These are phyloP conservation scores for Rhizomucor pusillus DNA, from an alignment of 371 early-diverging fungal species.

Conservation along the genomic window DNA sequence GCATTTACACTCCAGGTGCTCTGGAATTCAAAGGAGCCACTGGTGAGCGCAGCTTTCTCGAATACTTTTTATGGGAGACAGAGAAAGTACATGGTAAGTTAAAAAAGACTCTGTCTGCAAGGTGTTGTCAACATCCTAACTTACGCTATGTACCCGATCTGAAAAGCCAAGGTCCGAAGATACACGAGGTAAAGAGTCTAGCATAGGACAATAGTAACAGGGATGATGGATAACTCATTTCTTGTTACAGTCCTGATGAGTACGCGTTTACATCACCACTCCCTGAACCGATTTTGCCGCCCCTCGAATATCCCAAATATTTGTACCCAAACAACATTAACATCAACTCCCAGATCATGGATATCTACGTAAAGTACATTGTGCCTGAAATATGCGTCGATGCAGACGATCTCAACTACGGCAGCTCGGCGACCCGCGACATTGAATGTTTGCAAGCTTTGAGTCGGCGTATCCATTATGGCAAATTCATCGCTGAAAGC, in stretches of 20 bases:
- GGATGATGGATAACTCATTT: neutral
- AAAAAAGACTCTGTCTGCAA: neutral
- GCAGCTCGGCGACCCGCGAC: slow-evolving; percentile 89
- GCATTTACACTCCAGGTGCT: slow-evolving; percentile 70
- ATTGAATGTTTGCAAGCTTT: slow-evolving; percentile 91
- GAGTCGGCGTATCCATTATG: slow-evolving; percentile 93
- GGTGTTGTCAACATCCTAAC: too few relatives aligned
- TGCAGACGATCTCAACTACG: slow-evolving; percentile 87
- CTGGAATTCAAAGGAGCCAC: slow-evolving; percentile 66
- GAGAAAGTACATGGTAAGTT: slow-evolving; percentile 86
- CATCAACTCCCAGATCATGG: slow-evolving; percentile 76
- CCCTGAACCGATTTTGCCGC: slow-evolving; percentile 85
- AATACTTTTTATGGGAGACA: slow-evolving; percentile 86
- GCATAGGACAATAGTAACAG: slow-evolving; percentile 1
- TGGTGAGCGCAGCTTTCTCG: slow-evolving; percentile 72
- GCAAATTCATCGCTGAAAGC: slow-evolving; percentile 96
- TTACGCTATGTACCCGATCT: neutral
- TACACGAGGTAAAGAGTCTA: slow-evolving; percentile 54
- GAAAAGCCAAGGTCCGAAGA: slow-evolving; percentile 82
- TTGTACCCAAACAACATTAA: slow-evolving; percentile 79
- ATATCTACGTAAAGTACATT: slow-evolving; percentile 74
- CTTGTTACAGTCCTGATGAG: slow-evolving; percentile 78
- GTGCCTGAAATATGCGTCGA: slow-evolving; percentile 63
- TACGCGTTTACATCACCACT: slow-evolving; percentile 88
- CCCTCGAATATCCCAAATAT: slow-evolving; percentile 72